Evolutionary conservation across 2,329 filamentous ascomycete genomes (phyloP), one percentile per base, ranked within the genome.

Genomic region (Zymoseptoria pseudotritici): DNA sequence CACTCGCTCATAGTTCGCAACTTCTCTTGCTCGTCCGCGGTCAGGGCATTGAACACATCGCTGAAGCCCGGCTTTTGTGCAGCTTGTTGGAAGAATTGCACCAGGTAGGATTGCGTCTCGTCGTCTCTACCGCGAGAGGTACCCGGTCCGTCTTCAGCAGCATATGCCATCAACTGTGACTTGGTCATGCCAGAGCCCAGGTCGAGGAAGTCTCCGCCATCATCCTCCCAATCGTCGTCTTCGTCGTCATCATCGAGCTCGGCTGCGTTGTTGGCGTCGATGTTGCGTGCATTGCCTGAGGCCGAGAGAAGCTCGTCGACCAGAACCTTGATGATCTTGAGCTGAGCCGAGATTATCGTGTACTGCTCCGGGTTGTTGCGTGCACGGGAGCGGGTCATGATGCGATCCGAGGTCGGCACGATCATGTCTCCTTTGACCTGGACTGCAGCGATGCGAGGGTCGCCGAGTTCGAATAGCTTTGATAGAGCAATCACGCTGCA

Each of bases 251-350:
- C 86, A 57, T 86, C 88, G 29, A 85, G 80, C 10, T 80, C 80
- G 2, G 83, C 79, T 0, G 84, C 84, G 0, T 84, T 82, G 0
- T 85, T 86, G 2, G 80, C 77, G 50, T 84, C 83, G 0, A 86
- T 51, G 22, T 58, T 49, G 21, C 59, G 63, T 6, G 59, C 59
- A 19, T 64, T 76, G 22, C 90, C 90, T 4, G 89, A 87, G 1
- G 91, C 90, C 0, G 90, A 91, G 5, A 89, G 80, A 2, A 99
- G 84, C 76, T 99, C 94, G 71, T 96, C 91, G 53, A 97, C 88
- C 8, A 99, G 84, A 3, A 97, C 88, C 79, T 99, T 99, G 75
- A 97, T 78, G 62, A 99, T 97, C 78, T 99, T 99, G 71, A 99
- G 82, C 1, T 90, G 87, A 0, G 92, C 92, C 0, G 92, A 85